Base-by-base conservation (phyloP, 306 rosid species). In the Ziziphus jujuba region DNA sequence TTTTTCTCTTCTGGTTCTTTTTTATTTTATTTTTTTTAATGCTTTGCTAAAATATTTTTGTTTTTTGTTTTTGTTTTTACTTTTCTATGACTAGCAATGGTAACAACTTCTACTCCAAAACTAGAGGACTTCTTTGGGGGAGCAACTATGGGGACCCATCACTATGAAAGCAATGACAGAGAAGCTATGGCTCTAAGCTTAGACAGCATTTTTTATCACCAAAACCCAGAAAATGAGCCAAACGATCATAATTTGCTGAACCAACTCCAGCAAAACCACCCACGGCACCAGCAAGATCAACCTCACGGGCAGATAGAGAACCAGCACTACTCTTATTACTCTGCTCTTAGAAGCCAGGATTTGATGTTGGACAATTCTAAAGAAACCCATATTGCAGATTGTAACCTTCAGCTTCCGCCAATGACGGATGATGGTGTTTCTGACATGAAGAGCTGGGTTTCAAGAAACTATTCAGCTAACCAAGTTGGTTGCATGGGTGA, bases 111-210 rank as follows among this genome's bases (percentile, higher is more conserved):
- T 61, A 77, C 88, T 20, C 97, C 97, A 79, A 91, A 88, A 74
- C 87, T 88, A 60, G 96, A 91, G 85, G 87, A 91, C 71, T 88
- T 91, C 79, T 91, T 91, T 50, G 97, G 92, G 20, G 75, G 80
- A 67, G 87, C 84, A 48, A 49, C 84, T 2, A 82, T 86, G 87
- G 92, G 87, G 78, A 77, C 87, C 75, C 84, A 87, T 83, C 87
- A 83, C 61, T 90, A 83, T 73, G 87, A 82, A 78, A 81, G 80
- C 65, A 83, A 77, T 75, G 79, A 64, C 57, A 76, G 87, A 23
- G 89, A 80, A 79, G 86, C 84, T 40, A 87, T 82, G 85, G 80
- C 80, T 83, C 74, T 87, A 51, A 87, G 97, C 76, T 75, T 85
- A 63, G 92, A 90, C 72, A 84, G 84, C 48, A 75, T 90, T 73